A percentile compares a stretch with the other conserved stretches of the same genome.
Evolutionary conservation across 805 yeast genomes (phyloP).

Genomic region (Kodamaea kakaduensis): DNA sequence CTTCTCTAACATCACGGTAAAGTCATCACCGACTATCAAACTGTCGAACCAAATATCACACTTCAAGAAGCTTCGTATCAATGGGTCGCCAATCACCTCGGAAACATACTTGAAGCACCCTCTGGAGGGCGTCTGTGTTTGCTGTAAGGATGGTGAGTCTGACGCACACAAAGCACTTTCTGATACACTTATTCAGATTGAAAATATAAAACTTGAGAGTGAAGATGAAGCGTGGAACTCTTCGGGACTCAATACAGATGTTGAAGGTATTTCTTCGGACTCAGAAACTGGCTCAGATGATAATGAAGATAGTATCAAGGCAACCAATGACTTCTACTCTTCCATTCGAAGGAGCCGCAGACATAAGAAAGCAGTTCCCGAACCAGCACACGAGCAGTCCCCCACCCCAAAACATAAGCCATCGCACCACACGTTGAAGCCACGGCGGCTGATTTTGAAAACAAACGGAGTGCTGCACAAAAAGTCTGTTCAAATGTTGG

Average conservation of each 20-base stretch:
- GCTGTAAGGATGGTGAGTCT: conserved; percentile 7
- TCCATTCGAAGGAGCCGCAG: conserved; percentile 14
- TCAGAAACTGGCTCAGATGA: conserved; percentile 9
- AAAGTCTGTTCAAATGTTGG: not conserved
- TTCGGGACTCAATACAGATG: conserved; percentile 23
- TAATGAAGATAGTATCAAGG: conserved; percentile 7
- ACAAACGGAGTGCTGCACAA: conserved; percentile 3
- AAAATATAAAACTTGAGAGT: conserved; percentile 11
- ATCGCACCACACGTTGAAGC: conserved; percentile 38
- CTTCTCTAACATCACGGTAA: conserved; percentile 18
- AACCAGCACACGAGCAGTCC: conserved; percentile 12
- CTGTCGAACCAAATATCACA: conserved; percentile 34
- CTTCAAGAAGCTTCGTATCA: conserved; percentile 41
- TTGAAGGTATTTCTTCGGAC: conserved; percentile 11
- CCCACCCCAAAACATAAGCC: conserved; percentile 42
- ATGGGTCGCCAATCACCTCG: conserved; percentile 33
- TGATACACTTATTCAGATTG: conserved; percentile 9
- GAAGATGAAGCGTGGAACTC: conserved; percentile 23
- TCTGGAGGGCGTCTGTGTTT: conserved; percentile 2
- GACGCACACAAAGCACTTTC: conserved; percentile 11
- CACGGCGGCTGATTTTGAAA: conserved; percentile 40
- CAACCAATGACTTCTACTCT: conserved; percentile 21
- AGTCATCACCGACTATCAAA: conserved; percentile 37
- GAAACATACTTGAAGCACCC: conserved; percentile 14
- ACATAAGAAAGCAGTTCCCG: conserved; percentile 12